Evolutionary conservation across 164 flowering plant species (phyloP), one percentile per base, ranked within the genome.

Genomic region (Hamamelis virginiana): DNA sequence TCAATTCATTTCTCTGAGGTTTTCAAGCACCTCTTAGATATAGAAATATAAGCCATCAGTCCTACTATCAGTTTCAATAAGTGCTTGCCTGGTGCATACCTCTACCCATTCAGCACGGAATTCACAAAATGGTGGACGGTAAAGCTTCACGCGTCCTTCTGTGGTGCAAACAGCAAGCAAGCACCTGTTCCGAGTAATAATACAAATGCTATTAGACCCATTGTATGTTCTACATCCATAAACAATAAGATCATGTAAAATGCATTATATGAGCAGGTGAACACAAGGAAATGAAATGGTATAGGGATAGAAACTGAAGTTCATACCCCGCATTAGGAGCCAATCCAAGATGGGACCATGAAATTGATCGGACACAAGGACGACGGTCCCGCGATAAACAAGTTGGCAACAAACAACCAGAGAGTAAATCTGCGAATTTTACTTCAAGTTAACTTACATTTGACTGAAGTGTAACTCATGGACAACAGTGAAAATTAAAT

Each of bases 161-260:
- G 82, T 69, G 18, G 96, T 85, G 81, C 98, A 94, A 72, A 94
- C 89, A 74, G 92, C 97, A 71, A 94, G 91, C 90, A 94, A 82
- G 81, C 97, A 91, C 79, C 98, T 92, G 79, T 51, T 72, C 6
- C 33, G 73, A 69, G 69, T 74, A 18, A 48, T 53, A 50, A 48
- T 13, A 55, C 62, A 70, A 72, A 58, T 50, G 43, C 44, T 56
- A 41, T 19, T 26, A 53, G 59, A 50, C 18, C 43, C 45, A 64
- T 15, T 13, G 19, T 25, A 19, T 5, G 22, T 44, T 61, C 22
- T 44, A 53, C 26, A 44, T 47, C 51, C 62, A 56, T 46, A 11
- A 22, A 41, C 19, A 25, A 65, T 33, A 33, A 6, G 41, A 33
- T 46, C 28, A 55, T 22, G 58, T 41, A 5, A 58, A 58, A 22